Evolutionary conservation across 768 basidiomycete genomes (phyloP).

Genomic region (Mycena amicta): DNA sequence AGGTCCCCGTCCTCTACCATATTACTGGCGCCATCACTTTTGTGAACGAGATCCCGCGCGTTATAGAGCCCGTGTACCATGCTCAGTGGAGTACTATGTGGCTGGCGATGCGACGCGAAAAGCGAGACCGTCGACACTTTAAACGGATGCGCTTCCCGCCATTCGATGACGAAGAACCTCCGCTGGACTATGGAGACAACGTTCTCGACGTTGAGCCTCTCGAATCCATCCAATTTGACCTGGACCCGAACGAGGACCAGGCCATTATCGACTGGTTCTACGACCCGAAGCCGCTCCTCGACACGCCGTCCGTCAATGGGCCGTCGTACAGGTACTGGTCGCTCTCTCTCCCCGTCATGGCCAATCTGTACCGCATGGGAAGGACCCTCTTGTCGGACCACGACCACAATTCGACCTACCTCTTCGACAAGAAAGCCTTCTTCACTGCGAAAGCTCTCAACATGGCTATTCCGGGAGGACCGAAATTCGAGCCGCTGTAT

Average conservation of each 20-base stretch:
- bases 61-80: conserved; percentile 97
- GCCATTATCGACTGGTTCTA: conserved; percentile 99
- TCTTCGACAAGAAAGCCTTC: conserved; percentile 97
- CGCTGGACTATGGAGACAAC: conserved; percentile 98
- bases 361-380: conserved; percentile 94
- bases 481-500: conserved; percentile 97
- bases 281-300: conserved; percentile 91
- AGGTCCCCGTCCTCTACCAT: conserved; percentile 97
- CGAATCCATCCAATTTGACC: conserved; percentile 95
- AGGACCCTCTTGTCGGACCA: conserved; percentile 92
- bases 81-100: conserved; percentile 99
- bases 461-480: conserved; percentile 96
- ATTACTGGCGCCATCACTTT: conserved; percentile 99
- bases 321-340: conserved; percentile 93
- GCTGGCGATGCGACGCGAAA: conserved; percentile 98
- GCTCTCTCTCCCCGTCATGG: conserved; percentile 91
- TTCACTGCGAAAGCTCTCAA: conserved; percentile 98
- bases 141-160: conserved; percentile 99
- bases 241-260: conserved; percentile 88
- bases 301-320: conserved; percentile 90
- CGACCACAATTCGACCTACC: conserved; percentile 87
- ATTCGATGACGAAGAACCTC: conserved; percentile 99
- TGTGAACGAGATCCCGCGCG: conserved; percentile 95
- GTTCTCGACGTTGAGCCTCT: conserved; percentile 97
- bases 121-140: conserved; percentile 97